Evolutionary conservation across 2,329 filamentous ascomycete genomes (phyloP), one percentile per base, ranked within the genome.

Genomic region (Cercospora sesami): DNA sequence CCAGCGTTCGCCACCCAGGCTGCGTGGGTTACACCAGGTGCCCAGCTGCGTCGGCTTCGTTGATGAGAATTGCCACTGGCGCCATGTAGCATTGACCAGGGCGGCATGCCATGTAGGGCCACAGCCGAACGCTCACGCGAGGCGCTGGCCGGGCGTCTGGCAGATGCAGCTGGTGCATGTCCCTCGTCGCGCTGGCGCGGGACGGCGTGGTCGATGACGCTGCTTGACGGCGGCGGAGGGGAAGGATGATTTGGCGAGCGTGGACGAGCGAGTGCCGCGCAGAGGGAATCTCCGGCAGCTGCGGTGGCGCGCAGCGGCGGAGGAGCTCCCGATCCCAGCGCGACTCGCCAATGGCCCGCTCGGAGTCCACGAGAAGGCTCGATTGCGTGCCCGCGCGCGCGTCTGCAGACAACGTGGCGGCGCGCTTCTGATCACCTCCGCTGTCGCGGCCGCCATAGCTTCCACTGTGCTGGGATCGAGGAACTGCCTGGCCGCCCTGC

Each of bases 281-380:
- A 21, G 26, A 36, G 28, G 28, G 64, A 36, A 28, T 53, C 12
- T 21, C 39, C 21, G 48, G 31, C 14, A 23, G 3, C 14, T 21
- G 63, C 5, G 14, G 53, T 42, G 55, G 36, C 55, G 57, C n/a
- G 21, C 30, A 26, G 21, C 31, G 58, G 21, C 60, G 64, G 58
- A 28, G 26, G 1, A 3, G 53, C 18, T 31, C 60, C 33, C 57
- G 33, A 33, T 48, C 55, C 53, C 42, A 28, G 36, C 26, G 16
- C 12, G 45, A 18, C 33, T 30, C 45, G 30, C 31, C 64, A 66
- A 62, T 62, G 58, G 51, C 21, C 23, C 23, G 64, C 48, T 39
- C 64, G 64, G 64, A 62, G 64, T 62, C 64, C 58, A 45, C 64
- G 64, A 66, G 12, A 31, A 55, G 45, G 18, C 64, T 62, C 64